These are phyloP conservation scores for Stagonosporopsis vannaccii DNA, from an alignment of 2,329 filamentous ascomycete genomes.

Conservation along the genomic window DNA sequence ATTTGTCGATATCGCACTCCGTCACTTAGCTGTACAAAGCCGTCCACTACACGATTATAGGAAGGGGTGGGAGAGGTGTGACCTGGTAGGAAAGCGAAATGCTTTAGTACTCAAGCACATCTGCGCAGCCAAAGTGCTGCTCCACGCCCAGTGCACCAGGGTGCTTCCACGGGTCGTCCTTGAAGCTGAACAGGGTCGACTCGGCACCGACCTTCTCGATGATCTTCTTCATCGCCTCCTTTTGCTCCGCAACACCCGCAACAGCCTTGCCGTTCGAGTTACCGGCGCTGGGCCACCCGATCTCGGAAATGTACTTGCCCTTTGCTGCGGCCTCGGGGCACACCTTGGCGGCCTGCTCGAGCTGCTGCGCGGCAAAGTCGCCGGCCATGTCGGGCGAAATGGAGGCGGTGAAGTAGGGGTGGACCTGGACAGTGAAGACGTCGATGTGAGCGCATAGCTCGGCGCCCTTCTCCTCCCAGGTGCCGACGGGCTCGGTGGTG, in stretches of 20 bases:
- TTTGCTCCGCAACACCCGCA: constrained; percentile 72
- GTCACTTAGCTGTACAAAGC: neutral
- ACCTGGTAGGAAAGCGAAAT: no score
- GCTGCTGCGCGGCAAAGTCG: constrained; percentile 75
- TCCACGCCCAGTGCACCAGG: constrained; percentile 75
- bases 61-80: neutral
- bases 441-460: constrained; percentile 77
- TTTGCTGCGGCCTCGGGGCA: constrained; percentile 68
- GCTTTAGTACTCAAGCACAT: constrained; percentile 52
- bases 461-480: constrained; percentile 70
- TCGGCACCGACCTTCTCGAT: constrained; percentile 68
- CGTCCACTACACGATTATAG: neutral
- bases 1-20: neutral
- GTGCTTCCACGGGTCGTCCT: constrained; percentile 83
- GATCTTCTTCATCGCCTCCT: constrained; percentile 75
- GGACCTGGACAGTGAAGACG: constrained; percentile 83
- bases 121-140: constrained; percentile 76
- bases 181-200: constrained; percentile 82
- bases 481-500: constrained; percentile 84
- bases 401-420: constrained; percentile 89
- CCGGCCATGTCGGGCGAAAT: constrained; percentile 72
- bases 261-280: constrained; percentile 74
- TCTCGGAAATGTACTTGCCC: constrained; percentile 83
- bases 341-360: constrained; percentile 71
- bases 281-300: constrained; percentile 83